Base-by-base conservation (phyloP, 768 basidiomycete species). In the Mrakia frigida region DNA sequence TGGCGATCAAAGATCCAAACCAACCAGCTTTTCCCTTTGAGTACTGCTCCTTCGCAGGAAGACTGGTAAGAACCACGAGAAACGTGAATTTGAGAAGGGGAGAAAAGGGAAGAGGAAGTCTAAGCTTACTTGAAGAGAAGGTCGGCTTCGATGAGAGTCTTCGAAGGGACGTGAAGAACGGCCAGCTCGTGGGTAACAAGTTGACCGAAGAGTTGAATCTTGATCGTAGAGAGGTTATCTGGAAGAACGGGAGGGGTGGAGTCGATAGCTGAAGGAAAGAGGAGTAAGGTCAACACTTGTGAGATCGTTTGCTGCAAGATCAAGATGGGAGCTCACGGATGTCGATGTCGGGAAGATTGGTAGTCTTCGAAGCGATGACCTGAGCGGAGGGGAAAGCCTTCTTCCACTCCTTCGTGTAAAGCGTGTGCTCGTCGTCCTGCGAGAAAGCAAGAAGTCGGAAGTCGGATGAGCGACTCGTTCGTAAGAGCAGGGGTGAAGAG, bases 71-170 rank as follows among this genome's bases (percentile, higher is more conserved):
- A 41, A 11, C 5, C 6, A 11, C 5, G 5, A 11, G 11, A 6
- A 5, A 41, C 6, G 11, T 41, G 39, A 41, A 11, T 11, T 41
- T 11, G 39, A 11, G 11, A 6, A 6, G 11, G 39, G 5, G 16
- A 9, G 6, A 43, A 43, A 11, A 13, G 10, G 43, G 3, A 43
- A 14, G 43, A 6, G 43, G 13, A 14, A 50, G 13, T n/a, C n/a
- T n/a, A n/a, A 21, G 6, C 46, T 50, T 18, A 50, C 46, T 94
- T 94, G 85, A 92, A 88, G 4, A 95, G 82, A 56, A 95, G 84
- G 82, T 97, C 94, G 4, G 92, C 94, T 82, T 90, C 86, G 61
- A 95, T 87, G 63, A 95, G 84, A 0, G 90, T 88, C 81, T 89
- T 91, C 14, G 89, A 90, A 0, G 87, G 85, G 16, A 84, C 82